phyloP scores from a whole-genome alignment of 176 grass and related monocot species.

The Aegilops speltoides region DNA sequence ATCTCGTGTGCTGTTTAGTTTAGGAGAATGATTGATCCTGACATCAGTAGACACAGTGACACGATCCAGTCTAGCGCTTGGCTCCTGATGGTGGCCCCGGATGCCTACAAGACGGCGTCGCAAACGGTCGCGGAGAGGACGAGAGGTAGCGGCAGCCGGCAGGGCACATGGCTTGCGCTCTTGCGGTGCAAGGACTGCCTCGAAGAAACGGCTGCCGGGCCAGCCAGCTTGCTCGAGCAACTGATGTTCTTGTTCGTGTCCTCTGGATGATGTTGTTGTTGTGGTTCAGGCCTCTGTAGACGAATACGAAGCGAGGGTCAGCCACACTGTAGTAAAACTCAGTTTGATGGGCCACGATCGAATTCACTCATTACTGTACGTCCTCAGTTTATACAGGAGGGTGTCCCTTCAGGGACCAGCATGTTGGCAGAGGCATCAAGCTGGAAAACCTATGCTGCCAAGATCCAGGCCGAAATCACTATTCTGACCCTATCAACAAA shows the following conservation, averaged over 20 bases:
- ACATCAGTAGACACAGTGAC: background rate
- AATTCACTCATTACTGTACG: slow-evolving; percentile 1
- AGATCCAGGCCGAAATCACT: slow-evolving; percentile 5
- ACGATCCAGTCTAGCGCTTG: background rate
- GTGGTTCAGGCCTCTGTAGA: no score
- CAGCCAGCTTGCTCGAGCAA: background rate
- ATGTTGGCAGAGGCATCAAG: no score
- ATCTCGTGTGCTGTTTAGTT: background rate
- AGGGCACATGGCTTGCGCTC: no score
- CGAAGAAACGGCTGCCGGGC: background rate
- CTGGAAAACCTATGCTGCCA: background rate
- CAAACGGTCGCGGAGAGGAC: no score
- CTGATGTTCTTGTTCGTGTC: background rate
- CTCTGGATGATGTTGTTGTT: background rate
- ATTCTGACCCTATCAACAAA: no score
- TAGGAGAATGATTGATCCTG: background rate
- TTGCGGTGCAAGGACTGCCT: no score
- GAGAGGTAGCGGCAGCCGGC: no score
- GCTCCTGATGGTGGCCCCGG: background rate
- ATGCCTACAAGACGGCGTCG: no score
- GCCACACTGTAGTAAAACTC: no score
- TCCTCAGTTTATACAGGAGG: background rate
- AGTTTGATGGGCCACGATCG: background rate
- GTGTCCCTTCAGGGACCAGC: background rate
- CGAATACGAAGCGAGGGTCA: no score